Evolutionary conservation across 2,329 filamentous ascomycete genomes (phyloP), one percentile per base, ranked within the genome.

Genomic region (Penicillium sclerotigenum): DNA sequence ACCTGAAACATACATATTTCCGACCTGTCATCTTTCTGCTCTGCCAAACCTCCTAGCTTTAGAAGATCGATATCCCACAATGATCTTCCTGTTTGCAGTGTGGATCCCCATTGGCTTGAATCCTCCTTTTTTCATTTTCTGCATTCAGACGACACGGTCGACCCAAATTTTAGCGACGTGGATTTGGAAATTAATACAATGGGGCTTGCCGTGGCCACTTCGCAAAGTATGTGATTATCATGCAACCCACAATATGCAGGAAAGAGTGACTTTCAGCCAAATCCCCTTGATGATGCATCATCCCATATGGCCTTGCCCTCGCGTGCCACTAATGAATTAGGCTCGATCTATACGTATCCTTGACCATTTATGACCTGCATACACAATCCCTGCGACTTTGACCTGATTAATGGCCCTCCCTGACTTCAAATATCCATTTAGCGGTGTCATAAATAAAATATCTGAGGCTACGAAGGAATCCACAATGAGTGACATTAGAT

Each of bases 111-210:
- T 26, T 47, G 46, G 24, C 49, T 59, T n/a, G 47, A 13, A 24
- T 48, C 37, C 33, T 54, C 58, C 29, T 56, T 37, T 31, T 59
- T 54, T 41, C 52, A 42, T 5, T 58, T 51, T 47, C n/a, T n/a
- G n/a, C n/a, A n/a, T n/a, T 22, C 31, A 9, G 56, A 59, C 16
- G 10, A 54, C 50, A 11, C 36, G 3, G 59, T 67, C 13, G 34
- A 59, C 31, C n/a, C n/a, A 37, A 11, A 7, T 49, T 54, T 37
- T 57, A 63, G 13, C 54, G 54, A 22, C 47, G 48, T 14, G 64
- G 61, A 2, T 52, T 63, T 16, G 63, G 61, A 47, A 48, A 20
- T 57, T 5, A 18, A 52, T 67, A 8, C 47, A 58, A 38, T 61
- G 51, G 60, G 59, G 59, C 10, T 22, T 64, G 14, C 52, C 61